Conservation (phyloP, 2,329 filamentous ascomycete species). For the Acephala macrosclerotiorum region DNA sequence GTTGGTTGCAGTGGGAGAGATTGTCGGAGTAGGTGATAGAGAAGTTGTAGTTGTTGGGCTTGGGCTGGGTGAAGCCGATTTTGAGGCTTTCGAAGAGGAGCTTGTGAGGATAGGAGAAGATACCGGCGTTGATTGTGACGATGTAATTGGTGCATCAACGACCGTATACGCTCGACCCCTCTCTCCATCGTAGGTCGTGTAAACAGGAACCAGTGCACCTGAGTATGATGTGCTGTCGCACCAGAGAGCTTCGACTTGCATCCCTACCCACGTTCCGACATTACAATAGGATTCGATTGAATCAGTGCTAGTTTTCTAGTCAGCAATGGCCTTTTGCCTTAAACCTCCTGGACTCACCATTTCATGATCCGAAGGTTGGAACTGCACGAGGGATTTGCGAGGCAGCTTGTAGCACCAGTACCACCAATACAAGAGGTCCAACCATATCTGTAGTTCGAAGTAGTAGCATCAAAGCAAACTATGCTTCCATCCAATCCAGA, state of each 20-base stretch:
- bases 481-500: conserved; percentile 1
- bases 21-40: background rate
- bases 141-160: background rate
- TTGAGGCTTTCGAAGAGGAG: background rate
- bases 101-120: too few relatives aligned
- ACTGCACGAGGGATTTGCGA: conserved; percentile 13
- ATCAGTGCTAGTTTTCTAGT: background rate
- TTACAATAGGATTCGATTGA: conserved; percentile 5
- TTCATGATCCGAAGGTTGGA: background rate
- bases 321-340: background rate
- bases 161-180: background rate
- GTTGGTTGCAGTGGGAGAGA: too few relatives aligned
- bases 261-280: conserved; percentile 5
- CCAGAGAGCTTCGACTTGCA: conserved; percentile 11
- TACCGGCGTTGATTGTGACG: background rate
- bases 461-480: conserved; percentile 5
- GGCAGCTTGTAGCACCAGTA: conserved; percentile 5
- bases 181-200: conserved; percentile 11
- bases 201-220: background rate
- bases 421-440: conserved; percentile 17
- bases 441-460: background rate
- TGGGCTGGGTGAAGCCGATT: too few relatives aligned
- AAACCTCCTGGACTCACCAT: background rate
- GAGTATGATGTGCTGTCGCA: conserved; percentile 1
- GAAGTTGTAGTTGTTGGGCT: background rate